Percentiles rank a stretch among this genome's conserved stretches.
Evolutionary conservation across 1,284 basidiomycete species (phyloP).

Genomic region (Anthracocystis walkeri): DNA sequence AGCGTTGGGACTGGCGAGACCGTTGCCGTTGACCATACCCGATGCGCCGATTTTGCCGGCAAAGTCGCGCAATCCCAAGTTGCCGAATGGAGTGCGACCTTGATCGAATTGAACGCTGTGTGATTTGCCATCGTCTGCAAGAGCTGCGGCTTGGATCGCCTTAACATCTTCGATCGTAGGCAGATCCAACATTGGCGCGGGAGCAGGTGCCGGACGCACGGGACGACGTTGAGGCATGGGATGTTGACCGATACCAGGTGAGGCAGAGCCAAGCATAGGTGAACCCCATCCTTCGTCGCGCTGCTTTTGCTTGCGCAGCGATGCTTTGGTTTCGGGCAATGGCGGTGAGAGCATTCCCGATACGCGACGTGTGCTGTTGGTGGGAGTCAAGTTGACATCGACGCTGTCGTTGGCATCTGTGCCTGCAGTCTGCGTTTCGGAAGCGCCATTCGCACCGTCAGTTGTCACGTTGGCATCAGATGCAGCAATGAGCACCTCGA

Average conservation of each 20-base stretch:
- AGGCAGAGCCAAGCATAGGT: constrained; percentile 19
- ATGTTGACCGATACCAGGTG: constrained; percentile 12
- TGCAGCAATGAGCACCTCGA: constrained; percentile 31
- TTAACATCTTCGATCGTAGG: constrained; percentile 68
- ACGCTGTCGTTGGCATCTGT: constrained; percentile 4
- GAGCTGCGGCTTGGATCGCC: constrained; percentile 58
- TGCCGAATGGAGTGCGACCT: constrained; percentile 27
- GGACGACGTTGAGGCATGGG: constrained; percentile 14
- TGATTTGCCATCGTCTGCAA: constrained; percentile 51
- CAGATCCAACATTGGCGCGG: constrained; percentile 58
- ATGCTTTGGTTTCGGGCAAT: constrained; percentile 49
- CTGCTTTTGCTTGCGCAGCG: constrained; percentile 59
- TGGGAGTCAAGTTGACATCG: constrained; percentile 34
- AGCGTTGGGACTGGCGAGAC: constrained; percentile 15
- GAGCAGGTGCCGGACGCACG: constrained; percentile 49
- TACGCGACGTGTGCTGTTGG: constrained; percentile 36
- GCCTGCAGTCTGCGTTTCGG: neutral
- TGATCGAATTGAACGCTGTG: constrained; percentile 51
- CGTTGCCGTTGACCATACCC: constrained; percentile 15
- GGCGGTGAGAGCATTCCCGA: constrained; percentile 41
- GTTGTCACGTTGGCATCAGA: constrained; percentile 16
- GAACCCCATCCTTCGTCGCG: constrained; percentile 49
- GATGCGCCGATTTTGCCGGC: constrained; percentile 33
- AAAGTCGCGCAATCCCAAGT: constrained; percentile 42
- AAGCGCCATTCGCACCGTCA: neutral